Conservation (phyloP, 768 basidiomycete species). For the Suillus luteus region DNA sequence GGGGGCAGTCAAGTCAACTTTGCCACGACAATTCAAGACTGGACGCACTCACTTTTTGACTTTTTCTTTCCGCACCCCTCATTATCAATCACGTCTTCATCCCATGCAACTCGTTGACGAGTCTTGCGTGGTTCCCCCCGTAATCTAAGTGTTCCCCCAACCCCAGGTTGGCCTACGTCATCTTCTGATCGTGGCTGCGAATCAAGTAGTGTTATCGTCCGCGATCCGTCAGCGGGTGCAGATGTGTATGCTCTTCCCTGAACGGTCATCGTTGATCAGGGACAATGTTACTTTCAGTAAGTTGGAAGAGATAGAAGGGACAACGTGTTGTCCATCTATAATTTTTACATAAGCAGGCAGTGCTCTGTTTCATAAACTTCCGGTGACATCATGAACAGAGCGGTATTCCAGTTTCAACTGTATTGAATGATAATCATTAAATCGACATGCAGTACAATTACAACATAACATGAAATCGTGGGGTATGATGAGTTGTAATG, state of each 20-base stretch:
- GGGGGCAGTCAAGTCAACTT: not conserved
- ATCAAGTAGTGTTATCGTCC: constrained; percentile 51
- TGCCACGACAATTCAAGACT: not conserved
- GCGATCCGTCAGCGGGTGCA: constrained; percentile 52
- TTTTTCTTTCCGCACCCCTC: constrained; percentile 88
- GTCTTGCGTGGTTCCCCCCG: constrained; percentile 51
- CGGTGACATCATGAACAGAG: not conserved
- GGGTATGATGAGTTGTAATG: constrained; percentile 24
- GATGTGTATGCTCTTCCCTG: constrained; percentile 39
- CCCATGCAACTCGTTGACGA: constrained; percentile 75
- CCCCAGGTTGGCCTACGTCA: constrained; percentile 24
- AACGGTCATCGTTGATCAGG: constrained; percentile 23
- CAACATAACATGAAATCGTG: constrained; percentile 21
- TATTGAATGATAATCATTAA: constrained; percentile 21
- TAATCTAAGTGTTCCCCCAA: constrained; percentile 58
- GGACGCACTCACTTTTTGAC: constrained; percentile 76
- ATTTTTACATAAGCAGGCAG: constrained; percentile 3
- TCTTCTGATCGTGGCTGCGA: constrained; percentile 35
- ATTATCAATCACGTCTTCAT: constrained; percentile 85
- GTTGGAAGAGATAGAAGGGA: not conserved
- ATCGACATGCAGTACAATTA: constrained; percentile 24
- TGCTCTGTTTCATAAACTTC: not conserved
- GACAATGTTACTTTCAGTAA: constrained; percentile 2
- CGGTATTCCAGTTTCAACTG: not conserved
- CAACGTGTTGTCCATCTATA: not conserved